phyloP scores from a whole-genome alignment of 441 rosid genomes.

The Heliophila coronopifolia region DNA sequence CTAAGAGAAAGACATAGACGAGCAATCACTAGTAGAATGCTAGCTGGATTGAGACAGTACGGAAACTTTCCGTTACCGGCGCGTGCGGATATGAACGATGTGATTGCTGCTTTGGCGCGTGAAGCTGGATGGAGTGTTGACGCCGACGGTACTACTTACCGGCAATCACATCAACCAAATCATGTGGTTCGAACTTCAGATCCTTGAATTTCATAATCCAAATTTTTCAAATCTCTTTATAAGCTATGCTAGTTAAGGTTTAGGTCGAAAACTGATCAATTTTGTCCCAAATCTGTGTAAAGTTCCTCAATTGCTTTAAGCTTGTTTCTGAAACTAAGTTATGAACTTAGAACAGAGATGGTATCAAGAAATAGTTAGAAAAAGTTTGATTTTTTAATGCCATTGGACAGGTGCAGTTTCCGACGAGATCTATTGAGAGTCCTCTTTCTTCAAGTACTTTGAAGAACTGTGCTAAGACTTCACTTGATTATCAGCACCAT shows the following conservation, averaged over 20 bases:
- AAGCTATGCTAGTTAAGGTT: background rate
- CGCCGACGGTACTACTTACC: slow-evolving; percentile 58
- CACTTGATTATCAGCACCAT: slow-evolving; percentile 54
- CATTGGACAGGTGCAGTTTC: slow-evolving; percentile 41
- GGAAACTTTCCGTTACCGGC: slow-evolving; percentile 73
- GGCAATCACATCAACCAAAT: slow-evolving; percentile 60
- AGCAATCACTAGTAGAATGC: slow-evolving; percentile 74
- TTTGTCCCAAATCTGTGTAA: background rate
- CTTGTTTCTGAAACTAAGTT: background rate
- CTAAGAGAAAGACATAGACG: slow-evolving; percentile 66
- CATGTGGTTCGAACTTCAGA: slow-evolving; percentile 42
- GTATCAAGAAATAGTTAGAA: background rate
- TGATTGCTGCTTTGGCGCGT: slow-evolving; percentile 68
- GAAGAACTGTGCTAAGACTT: slow-evolving; percentile 42
- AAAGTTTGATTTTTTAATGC: background rate
- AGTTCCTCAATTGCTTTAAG: background rate
- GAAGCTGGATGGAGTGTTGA: slow-evolving; percentile 80
- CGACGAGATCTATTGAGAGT: slow-evolving; percentile 54
- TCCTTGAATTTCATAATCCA: background rate
- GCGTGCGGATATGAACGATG: slow-evolving; percentile 83
- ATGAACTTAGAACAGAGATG: background rate
- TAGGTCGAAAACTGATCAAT: background rate
- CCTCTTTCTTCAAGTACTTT: slow-evolving; percentile 48
- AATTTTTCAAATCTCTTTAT: background rate
- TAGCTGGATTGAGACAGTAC: slow-evolving; percentile 64